Evolutionary conservation across 2,329 filamentous ascomycete genomes (phyloP).

Genomic region (Aspergillus melleus): DNA sequence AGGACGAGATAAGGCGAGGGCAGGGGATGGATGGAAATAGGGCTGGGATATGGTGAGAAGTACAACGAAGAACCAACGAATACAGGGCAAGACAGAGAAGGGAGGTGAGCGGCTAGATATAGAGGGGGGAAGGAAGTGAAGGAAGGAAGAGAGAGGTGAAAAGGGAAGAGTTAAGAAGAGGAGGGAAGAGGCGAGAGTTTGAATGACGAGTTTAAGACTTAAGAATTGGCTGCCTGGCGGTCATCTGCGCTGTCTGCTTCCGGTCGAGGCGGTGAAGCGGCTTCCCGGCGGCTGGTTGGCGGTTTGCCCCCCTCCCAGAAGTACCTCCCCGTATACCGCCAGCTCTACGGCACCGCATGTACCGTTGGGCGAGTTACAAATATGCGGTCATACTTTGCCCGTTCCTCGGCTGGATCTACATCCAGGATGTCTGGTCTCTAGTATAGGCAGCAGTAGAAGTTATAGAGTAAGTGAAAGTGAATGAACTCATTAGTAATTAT

Average conservation of each 20-base stretch:
- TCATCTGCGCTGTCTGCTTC: slow-evolving; percentile 19
- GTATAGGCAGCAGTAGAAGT: no score
- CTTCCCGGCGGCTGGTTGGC: slow-evolving; percentile 4
- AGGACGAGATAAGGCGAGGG: slow-evolving; percentile 1
- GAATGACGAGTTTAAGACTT: slow-evolving; percentile 14
- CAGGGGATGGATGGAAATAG: not conserved
- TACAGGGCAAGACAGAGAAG: not conserved
- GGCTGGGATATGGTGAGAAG: not conserved
- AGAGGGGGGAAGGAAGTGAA: not conserved
- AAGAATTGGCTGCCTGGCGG: slow-evolving; percentile 15
- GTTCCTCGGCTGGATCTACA: no score
- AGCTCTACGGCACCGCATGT: not conserved
- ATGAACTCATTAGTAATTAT: no score
- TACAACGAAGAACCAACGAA: not conserved
- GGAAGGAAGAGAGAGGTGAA: slow-evolving; percentile 8
- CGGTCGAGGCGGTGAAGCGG: slow-evolving; percentile 29
- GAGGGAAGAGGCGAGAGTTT: slow-evolving; percentile 16
- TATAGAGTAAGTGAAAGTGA: no score
- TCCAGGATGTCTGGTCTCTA: no score
- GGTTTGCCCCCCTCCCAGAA: not conserved
- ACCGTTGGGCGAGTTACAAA: not conserved
- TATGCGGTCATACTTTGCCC: not conserved
- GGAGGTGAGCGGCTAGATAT: not conserved
- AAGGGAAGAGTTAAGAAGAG: slow-evolving; percentile 16
- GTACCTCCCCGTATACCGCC: not conserved